Evolutionary conservation across 805 yeast species (phyloP).

Genomic region (Blastobotrys mokoenaii): DNA sequence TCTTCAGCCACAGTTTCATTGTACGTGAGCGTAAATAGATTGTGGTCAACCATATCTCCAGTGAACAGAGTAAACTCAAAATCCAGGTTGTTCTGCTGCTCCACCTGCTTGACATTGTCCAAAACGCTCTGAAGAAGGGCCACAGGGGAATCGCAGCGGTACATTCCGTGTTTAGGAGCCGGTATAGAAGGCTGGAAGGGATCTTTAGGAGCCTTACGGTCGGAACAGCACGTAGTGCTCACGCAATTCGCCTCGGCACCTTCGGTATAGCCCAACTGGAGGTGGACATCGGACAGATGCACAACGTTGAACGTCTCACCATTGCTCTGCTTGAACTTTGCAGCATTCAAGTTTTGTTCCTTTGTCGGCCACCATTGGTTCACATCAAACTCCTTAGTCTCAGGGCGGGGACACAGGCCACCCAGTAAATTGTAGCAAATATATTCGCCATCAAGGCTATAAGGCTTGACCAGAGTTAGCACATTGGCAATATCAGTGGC

Average conservation of each 20-base stretch:
- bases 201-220: slow-evolving; percentile 37
- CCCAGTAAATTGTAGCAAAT: slow-evolving; percentile 48
- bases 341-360: slow-evolving; percentile 24
- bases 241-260: slow-evolving; percentile 38
- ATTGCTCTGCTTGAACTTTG: slow-evolving; percentile 11
- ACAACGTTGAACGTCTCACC: slow-evolving; percentile 47
- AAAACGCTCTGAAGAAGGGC: slow-evolving; percentile 51
- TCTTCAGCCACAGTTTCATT: slow-evolving; percentile 49
- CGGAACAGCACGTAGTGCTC: slow-evolving; percentile 55
- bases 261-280: slow-evolving; percentile 45
- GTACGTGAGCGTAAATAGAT: slow-evolving; percentile 37
- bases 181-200: slow-evolving; percentile 35
- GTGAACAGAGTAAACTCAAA: slow-evolving; percentile 60
- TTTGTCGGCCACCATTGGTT: slow-evolving; percentile 40
- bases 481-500: slow-evolving; percentile 41
- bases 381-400: slow-evolving; percentile 41
- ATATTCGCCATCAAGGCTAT: slow-evolving; percentile 48
- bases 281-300: no score
- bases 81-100: slow-evolving; percentile 25
- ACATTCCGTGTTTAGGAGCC: slow-evolving; percentile 54
- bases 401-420: slow-evolving; percentile 46
- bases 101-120: slow-evolving; percentile 33
- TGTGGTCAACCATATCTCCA: slow-evolving; percentile 69
- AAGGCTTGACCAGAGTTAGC: slow-evolving; percentile 43
- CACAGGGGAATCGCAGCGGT: slow-evolving; percentile 60